Evolutionary conservation across 1,139 yeast genomes (phyloP), one percentile per base, ranked within the genome.

Genomic region (Spathaspora jeffriesii): DNA sequence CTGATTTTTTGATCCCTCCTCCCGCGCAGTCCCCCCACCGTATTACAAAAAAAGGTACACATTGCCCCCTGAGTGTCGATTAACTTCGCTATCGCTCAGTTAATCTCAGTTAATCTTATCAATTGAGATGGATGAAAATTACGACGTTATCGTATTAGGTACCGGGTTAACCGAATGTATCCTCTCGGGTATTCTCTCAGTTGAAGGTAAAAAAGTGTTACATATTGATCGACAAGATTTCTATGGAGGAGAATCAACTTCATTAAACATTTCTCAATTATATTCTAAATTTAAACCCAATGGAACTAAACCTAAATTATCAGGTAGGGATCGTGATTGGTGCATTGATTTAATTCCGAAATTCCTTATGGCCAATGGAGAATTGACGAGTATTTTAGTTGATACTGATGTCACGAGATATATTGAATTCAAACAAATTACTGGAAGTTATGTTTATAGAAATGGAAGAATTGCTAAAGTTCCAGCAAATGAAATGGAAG

Each of bases 311-410:
- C 90, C 95, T 17, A 88, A 85, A 51, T 73, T 82, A 54, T 79
- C 84, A 50, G 99, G 99, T 43, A 82, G 96, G 59, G 97, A 91
- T 63, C 81, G 99, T 56, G 99, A 93, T 67, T 93, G 99, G 98
- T 91, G 96, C 67, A 92, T 93, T 48, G 99, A 93, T 64, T 78
- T 93, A 72, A 91, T 93, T 60, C 99, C 99, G 44, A 93, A 93
- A 73, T 93, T 93, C 60, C 76, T 95, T 59, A 95, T 93, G 99
- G 95, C 98, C 49, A 90, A 91, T 61, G 99, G 99, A 38, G 99
- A 93, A 65, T 80, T 93, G 71, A 92, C 98, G 58, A 92, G 92
- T 67, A 95, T 93, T 59, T 80, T 93, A 61, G 93, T 88, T 36
- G 97, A 92, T 67, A 93, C 99, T 22, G 93, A 92, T 60, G 99